Conservation (phyloP, 2,329 filamentous ascomycete genomes). For the Aureobasidium zeae region DNA sequence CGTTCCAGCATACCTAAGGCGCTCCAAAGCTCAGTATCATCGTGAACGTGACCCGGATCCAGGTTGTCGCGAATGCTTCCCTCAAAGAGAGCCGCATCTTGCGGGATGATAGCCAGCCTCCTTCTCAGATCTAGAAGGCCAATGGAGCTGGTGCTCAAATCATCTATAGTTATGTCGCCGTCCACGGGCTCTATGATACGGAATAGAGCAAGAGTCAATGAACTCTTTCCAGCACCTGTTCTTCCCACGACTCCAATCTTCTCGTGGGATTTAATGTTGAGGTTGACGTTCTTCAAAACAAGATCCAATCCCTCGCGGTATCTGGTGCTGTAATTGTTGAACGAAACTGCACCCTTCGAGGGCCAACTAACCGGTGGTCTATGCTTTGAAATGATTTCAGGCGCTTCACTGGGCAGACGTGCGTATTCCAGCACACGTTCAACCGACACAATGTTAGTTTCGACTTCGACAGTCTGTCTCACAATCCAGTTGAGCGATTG, state of each 20-base stretch:
- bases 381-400: slow-evolving; percentile 82
- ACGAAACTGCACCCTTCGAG: slow-evolving; percentile 74
- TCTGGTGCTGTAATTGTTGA: slow-evolving; percentile 87
- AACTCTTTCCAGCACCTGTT: slow-evolving; percentile 93
- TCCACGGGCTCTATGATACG: slow-evolving; percentile 82
- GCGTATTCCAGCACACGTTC: slow-evolving; percentile 97
- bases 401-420: slow-evolving; percentile 80
- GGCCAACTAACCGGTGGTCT: slow-evolving; percentile 88
- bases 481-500: slow-evolving; percentile 99
- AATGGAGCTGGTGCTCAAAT: slow-evolving; percentile 79
- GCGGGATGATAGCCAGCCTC: slow-evolving; percentile 90
- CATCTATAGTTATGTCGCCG: slow-evolving; percentile 82
- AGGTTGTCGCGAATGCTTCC: slow-evolving; percentile 90
- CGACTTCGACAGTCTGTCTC: slow-evolving; percentile 96
- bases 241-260: slow-evolving; percentile 97
- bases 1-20: slow-evolving; percentile 61
- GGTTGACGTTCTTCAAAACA: slow-evolving; percentile 83
- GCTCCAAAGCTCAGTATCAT: slow-evolving; percentile 96
- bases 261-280: slow-evolving; percentile 90
- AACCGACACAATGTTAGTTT: slow-evolving; percentile 99
- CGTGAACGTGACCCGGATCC: slow-evolving; percentile 87
- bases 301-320: slow-evolving; percentile 85
- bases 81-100: slow-evolving; percentile 93
- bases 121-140: slow-evolving; percentile 81
- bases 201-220: slow-evolving; percentile 84